Base-by-base conservation (phyloP, 768 basidiomycete species). In the Mrakia gelida region DNA sequence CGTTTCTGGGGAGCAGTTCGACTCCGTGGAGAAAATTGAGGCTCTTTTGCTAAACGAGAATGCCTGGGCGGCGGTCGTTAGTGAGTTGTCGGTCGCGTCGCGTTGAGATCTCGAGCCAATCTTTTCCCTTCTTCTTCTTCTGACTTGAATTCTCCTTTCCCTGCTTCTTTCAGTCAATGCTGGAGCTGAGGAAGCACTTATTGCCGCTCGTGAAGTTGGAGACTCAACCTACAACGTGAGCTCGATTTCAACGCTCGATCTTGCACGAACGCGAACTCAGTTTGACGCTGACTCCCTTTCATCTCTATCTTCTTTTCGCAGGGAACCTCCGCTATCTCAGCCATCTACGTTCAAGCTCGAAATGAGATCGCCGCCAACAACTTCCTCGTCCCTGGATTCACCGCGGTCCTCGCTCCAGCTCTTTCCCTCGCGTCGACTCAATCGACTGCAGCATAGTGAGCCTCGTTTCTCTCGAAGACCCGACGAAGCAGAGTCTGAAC, bases 281-380 rank as follows among this genome's bases (percentile, higher is more conserved):
- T 8, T 28, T 3, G 41, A 84, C 86, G 0, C 75, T 30, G 21
- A 34, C 23, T 67, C 7, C 16, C 74, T 30, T 2, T 10, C n/a
- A 26, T 2, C 34, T 38, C 21, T 38, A 3, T 32, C 41, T 41
- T 4, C 67, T 34, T 13, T 21, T n/a, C 15, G 11, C 32, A 78
- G 71, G 56, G 59, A 16, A n/a, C 75, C 0, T 77, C 77, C 5
- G 86, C 85, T 11, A 84, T 87, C 67, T 81, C 83, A 4, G 83
- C 86, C 32, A 86, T 84, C 76, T 88, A 87, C 80, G 80, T 84
- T n/a, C 86, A 87, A 80, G 87, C 85, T 18, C 82, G 87, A 26
- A 84, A 86, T 65, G 87, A 87, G 80, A 83, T 84, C 23, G 87
- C 87, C 1, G 81, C 84, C 10, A 84, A 83, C 11, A 86, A 81